Evolutionary conservation across 164 flowering plant genomes (phyloP).

Genomic region (Chloranthus sessilifolius): DNA sequence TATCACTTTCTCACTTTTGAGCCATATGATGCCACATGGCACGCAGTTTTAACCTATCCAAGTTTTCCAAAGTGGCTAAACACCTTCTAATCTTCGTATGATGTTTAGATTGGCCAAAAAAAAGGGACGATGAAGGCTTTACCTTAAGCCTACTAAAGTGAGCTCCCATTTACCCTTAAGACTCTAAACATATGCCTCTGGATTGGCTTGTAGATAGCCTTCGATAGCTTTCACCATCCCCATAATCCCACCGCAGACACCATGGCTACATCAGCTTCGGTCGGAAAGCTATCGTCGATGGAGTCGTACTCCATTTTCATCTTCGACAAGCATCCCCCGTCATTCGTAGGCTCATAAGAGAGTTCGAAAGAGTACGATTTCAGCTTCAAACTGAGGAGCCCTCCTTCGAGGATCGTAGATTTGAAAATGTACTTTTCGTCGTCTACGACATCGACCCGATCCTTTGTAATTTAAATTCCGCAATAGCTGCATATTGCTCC

Average conservation of each 20-base stretch:
- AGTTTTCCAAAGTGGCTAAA: too few relatives aligned
- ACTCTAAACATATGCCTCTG: slow-evolving; percentile 7
- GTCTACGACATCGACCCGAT: background rate
- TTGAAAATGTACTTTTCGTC: slow-evolving; percentile 2
- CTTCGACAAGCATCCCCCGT: background rate
- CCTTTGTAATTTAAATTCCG: background rate
- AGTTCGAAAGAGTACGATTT: background rate
- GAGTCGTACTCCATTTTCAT: slow-evolving; percentile 1
- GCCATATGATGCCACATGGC: too few relatives aligned
- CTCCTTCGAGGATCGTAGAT: slow-evolving; percentile 4
- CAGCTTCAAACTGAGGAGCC: background rate
- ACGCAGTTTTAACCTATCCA: too few relatives aligned
- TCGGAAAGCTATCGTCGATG: background rate
- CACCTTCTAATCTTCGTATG: too few relatives aligned
- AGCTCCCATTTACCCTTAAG: too few relatives aligned
- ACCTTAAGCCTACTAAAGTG: too few relatives aligned
- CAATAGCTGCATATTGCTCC: background rate
- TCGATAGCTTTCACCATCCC: slow-evolving; percentile 7
- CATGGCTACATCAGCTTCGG: background rate
- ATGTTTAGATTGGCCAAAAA: too few relatives aligned
- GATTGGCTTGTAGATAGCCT: slow-evolving; percentile 7
- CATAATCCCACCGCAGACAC: background rate
- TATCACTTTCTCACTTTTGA: too few relatives aligned
- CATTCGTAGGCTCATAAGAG: background rate
- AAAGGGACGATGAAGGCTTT: too few relatives aligned